Percentiles rank a stretch among this genome's conserved stretches.
phyloP scores from a whole-genome alignment of 306 rosid genomes.

The Rosa rugosa region DNA sequence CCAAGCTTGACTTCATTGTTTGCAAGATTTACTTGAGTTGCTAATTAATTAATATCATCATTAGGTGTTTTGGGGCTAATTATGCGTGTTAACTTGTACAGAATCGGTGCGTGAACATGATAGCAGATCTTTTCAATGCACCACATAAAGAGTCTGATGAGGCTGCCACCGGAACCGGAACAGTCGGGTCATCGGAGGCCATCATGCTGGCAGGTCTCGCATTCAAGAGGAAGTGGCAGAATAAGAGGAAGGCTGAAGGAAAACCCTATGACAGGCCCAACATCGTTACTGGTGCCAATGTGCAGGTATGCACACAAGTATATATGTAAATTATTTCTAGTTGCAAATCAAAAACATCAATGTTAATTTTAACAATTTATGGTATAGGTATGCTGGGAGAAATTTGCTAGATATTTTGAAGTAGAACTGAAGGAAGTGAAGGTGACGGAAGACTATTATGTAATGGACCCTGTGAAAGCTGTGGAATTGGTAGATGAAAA shows the following conservation, averaged over 20 bases:
- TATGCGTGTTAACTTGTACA: slow-evolving; percentile 16
- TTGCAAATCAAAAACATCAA: not conserved
- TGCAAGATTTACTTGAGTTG: not conserved
- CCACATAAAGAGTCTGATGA: slow-evolving; percentile 51
- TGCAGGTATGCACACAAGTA: slow-evolving; percentile 38
- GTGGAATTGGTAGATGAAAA: slow-evolving; percentile 79
- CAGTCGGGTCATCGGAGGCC: slow-evolving; percentile 87
- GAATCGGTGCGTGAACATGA: slow-evolving; percentile 81
- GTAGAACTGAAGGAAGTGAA: slow-evolving; percentile 75
- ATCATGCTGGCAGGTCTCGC: slow-evolving; percentile 88
- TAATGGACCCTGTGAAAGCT: slow-evolving; percentile 78
- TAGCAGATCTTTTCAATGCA: slow-evolving; percentile 62
- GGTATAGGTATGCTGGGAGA: slow-evolving; percentile 74
- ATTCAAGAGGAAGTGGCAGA: slow-evolving; percentile 80
- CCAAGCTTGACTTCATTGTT: not conserved
- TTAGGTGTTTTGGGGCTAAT: not conserved
- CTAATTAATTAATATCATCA: too few relatives aligned
- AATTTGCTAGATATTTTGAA: slow-evolving; percentile 70
- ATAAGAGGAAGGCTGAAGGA: slow-evolving; percentile 54
- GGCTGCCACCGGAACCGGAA: slow-evolving; percentile 56
- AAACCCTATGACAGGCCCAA: slow-evolving; percentile 65
- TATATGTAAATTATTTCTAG: not conserved
- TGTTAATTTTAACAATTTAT: not conserved
- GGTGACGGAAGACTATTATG: slow-evolving; percentile 65
- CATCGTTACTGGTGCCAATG: slow-evolving; percentile 73